phyloP scores from a whole-genome alignment of 257 asterid species.

The Solanum chmielewskii region DNA sequence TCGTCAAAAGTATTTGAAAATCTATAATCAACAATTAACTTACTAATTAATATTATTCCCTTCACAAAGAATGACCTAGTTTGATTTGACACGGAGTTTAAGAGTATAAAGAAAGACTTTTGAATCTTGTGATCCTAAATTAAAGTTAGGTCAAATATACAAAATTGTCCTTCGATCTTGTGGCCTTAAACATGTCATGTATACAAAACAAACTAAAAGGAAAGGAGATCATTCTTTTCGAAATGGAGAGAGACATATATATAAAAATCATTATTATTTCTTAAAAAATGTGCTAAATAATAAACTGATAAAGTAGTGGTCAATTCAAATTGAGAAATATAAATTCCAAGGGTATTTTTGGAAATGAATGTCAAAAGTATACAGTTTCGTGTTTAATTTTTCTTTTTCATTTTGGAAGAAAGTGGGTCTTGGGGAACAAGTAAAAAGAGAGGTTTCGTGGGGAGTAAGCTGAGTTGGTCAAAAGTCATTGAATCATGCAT shows the following conservation, averaged over 20 bases:
- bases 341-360: not conserved
- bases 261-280: too few relatives aligned
- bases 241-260: rapidly evolving
- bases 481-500: not conserved
- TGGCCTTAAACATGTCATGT: too few relatives aligned
- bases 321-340: not conserved
- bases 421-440: not conserved
- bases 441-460: not conserved
- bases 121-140: too few relatives aligned
- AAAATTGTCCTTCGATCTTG: too few relatives aligned
- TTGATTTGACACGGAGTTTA: too few relatives aligned
- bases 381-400: not conserved
- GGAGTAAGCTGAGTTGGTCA: not conserved
- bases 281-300: rapidly evolving
- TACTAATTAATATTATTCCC: too few relatives aligned
- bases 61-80: too few relatives aligned
- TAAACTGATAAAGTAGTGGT: not conserved
- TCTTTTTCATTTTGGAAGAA: not conserved
- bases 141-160: too few relatives aligned
- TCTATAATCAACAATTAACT: too few relatives aligned
- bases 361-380: not conserved
- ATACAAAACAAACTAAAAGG: too few relatives aligned
- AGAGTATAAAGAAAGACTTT: too few relatives aligned
- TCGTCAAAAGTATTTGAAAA: too few relatives aligned
- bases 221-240: rapidly evolving